Conservation (phyloP, 2,329 filamentous ascomycete species). For the Dactylellina sp. region DNA sequence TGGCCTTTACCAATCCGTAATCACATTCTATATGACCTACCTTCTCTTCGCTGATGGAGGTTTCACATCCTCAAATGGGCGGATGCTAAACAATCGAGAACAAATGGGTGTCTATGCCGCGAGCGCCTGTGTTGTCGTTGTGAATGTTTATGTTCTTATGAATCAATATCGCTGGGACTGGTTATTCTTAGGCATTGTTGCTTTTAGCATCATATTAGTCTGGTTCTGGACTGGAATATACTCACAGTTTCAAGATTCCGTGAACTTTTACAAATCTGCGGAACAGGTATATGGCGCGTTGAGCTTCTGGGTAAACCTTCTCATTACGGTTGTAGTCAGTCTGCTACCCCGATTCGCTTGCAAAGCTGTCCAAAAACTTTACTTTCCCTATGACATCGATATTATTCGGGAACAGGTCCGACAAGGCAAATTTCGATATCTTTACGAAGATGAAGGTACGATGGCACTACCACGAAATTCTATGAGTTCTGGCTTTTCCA, state of each 20-base stretch:
- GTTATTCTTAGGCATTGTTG: conserved; percentile 86
- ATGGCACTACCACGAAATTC: conserved; percentile 60
- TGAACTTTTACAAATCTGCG: conserved; percentile 80
- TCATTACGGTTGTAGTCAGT: conserved; percentile 83
- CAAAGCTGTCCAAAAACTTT: conserved; percentile 93
- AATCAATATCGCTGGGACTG: conserved; percentile 99
- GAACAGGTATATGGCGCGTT: conserved; percentile 82
- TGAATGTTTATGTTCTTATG: conserved; percentile 93
- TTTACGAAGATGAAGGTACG: conserved; percentile 70
- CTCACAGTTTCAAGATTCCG: conserved; percentile 71
- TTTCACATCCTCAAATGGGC: conserved; percentile 78
- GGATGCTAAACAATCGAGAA: conserved; percentile 80
- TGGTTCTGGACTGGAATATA: conserved; percentile 98
- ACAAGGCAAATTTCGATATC: conserved; percentile 82
- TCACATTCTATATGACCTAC: conserved; percentile 93
- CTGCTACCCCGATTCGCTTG: conserved; percentile 86
- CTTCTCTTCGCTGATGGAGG: conserved; percentile 77
- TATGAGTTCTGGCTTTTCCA: conserved; percentile 56
- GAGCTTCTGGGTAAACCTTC: conserved; percentile 86
- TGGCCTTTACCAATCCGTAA: conserved; percentile 91
- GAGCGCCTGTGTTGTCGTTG: conserved; percentile 83
- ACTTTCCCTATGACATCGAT: conserved; percentile 90
- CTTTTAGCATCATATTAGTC: conserved; percentile 84
- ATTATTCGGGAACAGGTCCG: conserved; percentile 93
- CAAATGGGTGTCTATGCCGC: conserved; percentile 89